A percentile compares a stretch with the other conserved stretches of the same genome.
phyloP scores from a whole-genome alignment of 139 green algal species.

The Desmodesmus armatus region DNA sequence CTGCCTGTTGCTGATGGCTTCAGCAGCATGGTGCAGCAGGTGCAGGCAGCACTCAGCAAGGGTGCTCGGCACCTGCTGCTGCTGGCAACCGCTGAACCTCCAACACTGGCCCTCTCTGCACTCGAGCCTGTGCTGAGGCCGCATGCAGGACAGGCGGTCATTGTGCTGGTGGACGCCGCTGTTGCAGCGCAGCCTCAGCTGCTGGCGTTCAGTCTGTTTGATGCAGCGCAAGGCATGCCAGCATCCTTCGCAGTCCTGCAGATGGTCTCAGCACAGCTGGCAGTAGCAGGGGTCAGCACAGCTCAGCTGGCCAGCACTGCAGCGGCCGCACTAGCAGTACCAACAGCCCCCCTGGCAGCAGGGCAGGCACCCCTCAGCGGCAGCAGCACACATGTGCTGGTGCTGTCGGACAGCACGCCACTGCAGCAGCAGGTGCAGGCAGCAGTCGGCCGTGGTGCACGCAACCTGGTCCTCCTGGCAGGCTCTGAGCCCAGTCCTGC shows the following conservation, averaged over 20 bases:
- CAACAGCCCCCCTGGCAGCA: neutral
- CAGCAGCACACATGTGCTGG: no score
- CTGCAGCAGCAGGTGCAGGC: no score
- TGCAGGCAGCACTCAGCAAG: slow-evolving; percentile 32
- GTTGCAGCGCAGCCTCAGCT: neutral
- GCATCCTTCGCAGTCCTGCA: neutral
- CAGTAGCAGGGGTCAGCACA: neutral
- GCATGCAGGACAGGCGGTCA: neutral
- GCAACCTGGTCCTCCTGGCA: no score
- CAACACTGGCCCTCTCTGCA: neutral
- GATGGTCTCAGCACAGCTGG: neutral
- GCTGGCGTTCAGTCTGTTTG: slow-evolving; percentile 39
- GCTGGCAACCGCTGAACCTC: slow-evolving; percentile 38
- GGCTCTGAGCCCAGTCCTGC: no score
- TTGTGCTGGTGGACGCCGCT: slow-evolving; percentile 19
- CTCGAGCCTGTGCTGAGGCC: slow-evolving; percentile 1
- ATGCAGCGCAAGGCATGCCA: neutral
- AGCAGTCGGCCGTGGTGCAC: no score
- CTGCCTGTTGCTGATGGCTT: neutral
- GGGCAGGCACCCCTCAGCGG: slow-evolving; percentile 2
- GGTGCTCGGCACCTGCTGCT: slow-evolving; percentile 45
- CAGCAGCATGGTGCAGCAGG: neutral
- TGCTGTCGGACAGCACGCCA: no score
- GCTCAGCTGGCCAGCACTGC: neutral
- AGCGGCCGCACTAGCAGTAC: neutral